Evolutionary conservation across 257 asterid genomes (phyloP).

Genomic region (Solanum virginianum): DNA sequence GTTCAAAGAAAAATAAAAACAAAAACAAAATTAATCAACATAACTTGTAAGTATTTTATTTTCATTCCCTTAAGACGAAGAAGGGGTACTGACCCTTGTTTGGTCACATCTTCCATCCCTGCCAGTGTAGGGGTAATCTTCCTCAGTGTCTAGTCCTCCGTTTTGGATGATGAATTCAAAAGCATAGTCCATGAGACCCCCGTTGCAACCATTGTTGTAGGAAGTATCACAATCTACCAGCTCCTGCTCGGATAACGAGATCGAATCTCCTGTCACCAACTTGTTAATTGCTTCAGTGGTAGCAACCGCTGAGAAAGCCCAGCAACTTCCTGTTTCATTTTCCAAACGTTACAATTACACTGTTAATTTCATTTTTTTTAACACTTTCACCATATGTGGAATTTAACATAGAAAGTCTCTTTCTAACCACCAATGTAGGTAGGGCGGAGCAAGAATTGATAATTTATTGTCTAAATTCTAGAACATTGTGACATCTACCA

Average conservation of each 20-base stretch:
- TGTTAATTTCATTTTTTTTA: not conserved
- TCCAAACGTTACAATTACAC: not conserved
- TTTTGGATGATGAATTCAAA: constrained; percentile 26
- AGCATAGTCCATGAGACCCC: constrained; percentile 37
- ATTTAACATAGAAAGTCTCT: too few relatives aligned
- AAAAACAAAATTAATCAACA: not conserved
- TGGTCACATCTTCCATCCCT: constrained; percentile 21
- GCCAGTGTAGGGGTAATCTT: constrained; percentile 28
- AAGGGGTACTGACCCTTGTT: constrained; percentile 13
- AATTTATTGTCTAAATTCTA: not conserved
- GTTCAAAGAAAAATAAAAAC: not conserved
- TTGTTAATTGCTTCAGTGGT: constrained; percentile 27
- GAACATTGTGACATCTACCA: not conserved
- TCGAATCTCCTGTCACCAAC: constrained; percentile 13
- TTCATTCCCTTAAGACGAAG: not conserved
- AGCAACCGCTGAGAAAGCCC: constrained; percentile 37
- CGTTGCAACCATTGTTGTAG: constrained; percentile 20
- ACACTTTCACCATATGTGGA: too few relatives aligned
- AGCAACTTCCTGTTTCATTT: constrained; percentile 35
- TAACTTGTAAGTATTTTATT: not conserved
- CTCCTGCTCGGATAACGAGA: constrained; percentile 34
- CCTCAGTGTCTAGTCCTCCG: constrained; percentile 34
- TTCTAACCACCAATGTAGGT: not conserved
- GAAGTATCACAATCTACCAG: constrained; percentile 31
- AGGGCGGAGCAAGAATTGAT: not conserved